These are phyloP conservation scores for Dorcoceras hygrometricum DNA, from an alignment of 257 asterid species.

Conservation along the genomic window DNA sequence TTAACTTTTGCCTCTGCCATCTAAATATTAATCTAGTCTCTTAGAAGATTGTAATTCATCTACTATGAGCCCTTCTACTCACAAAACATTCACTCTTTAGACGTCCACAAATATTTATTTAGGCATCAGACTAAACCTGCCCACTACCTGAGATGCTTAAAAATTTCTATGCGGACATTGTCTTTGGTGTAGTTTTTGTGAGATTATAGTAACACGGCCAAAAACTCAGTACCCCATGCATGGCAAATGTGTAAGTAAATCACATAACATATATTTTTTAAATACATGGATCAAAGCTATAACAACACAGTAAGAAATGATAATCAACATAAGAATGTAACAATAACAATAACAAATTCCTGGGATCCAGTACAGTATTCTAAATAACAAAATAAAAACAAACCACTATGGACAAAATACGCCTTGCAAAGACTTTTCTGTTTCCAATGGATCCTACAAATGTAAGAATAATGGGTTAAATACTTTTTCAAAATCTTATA, in stretches of 20 bases:
- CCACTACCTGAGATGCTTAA: background rate
- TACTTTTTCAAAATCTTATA: conserved; percentile 16
- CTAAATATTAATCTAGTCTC: background rate
- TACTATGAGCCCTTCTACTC: background rate
- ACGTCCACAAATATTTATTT: background rate
- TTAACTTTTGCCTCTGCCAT: background rate
- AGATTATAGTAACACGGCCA: conserved; percentile 18
- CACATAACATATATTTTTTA: background rate
- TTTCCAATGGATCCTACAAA: conserved; percentile 92
- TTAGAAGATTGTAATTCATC: background rate
- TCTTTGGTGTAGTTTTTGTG: background rate
- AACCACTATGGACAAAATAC: conserved; percentile 94
- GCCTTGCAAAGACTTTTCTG: conserved; percentile 72
- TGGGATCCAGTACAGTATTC: conserved; percentile 13
- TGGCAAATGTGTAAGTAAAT: conserved; percentile 9
- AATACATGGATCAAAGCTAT: background rate
- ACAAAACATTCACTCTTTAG: background rate
- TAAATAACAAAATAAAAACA: conserved; percentile 28
- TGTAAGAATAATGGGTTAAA: conserved; percentile 27
- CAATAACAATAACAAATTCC: conserved; percentile 15
- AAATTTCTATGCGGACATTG: background rate
- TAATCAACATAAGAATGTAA: background rate
- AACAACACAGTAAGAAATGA: conserved; percentile 1
- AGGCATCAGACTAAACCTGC: background rate
- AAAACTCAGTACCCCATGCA: background rate